phyloP scores from a whole-genome alignment of 441 rosid species.

The Hura crepitans region DNA sequence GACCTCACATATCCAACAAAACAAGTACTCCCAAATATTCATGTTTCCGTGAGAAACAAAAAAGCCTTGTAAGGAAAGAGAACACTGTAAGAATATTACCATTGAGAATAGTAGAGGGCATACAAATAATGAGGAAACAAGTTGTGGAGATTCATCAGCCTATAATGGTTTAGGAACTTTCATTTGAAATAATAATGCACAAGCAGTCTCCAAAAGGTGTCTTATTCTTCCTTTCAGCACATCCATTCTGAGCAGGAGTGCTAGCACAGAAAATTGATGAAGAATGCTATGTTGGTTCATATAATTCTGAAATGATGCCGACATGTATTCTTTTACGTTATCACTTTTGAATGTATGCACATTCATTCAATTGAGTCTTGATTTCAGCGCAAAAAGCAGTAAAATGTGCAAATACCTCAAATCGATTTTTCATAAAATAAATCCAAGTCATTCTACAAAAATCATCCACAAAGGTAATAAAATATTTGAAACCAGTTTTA shows the following conservation, averaged over 20 bases:
- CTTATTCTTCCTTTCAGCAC: neutral
- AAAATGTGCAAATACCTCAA: neutral
- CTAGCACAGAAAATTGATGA: neutral
- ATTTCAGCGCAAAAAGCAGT: conserved; percentile 6
- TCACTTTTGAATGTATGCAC: conserved; percentile 2
- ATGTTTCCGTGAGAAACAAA: neutral
- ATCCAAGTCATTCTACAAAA: too few relatives aligned
- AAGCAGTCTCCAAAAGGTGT: neutral
- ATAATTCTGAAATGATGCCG: neutral
- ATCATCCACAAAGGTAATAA: too few relatives aligned
- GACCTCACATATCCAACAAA: neutral
- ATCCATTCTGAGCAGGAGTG: neutral
- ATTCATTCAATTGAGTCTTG: conserved; percentile 1
- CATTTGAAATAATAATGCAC: neutral
- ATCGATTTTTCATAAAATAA: too few relatives aligned
- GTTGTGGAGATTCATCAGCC: neutral
- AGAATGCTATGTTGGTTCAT: too few relatives aligned
- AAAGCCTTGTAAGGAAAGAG: neutral
- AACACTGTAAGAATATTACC: neutral
- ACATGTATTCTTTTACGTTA: conserved; percentile 19
- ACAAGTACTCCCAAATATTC: neutral
- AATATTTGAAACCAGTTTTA: too few relatives aligned
- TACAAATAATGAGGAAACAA: conserved; percentile 5
- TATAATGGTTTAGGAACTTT: neutral
- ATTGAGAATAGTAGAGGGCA: neutral